Evolutionary conservation across 139 green algal genomes (phyloP).

Genomic region (Marvania coccoides): DNA sequence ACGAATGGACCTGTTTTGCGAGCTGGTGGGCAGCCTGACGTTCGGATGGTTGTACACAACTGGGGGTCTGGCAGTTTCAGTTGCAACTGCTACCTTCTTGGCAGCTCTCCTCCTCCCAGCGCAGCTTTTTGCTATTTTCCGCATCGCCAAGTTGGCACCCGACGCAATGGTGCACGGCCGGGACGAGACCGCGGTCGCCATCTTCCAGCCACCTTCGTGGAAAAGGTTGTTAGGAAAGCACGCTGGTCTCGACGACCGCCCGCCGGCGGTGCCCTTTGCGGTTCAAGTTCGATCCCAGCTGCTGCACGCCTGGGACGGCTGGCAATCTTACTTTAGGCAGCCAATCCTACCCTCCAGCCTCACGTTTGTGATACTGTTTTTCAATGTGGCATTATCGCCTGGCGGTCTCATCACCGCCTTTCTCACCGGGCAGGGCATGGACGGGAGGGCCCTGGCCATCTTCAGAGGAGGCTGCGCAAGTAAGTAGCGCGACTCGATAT

Average conservation of each 20-base stretch:
- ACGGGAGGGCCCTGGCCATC: conserved; percentile 19
- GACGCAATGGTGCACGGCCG: conserved; percentile 15
- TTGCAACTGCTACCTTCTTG: conserved; percentile 13
- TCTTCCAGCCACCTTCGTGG: conserved; percentile 10
- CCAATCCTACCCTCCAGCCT: conserved; percentile 40
- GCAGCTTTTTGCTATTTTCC: conserved; percentile 18
- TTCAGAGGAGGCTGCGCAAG: conserved; percentile 27
- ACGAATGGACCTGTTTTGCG: conserved; percentile 26
- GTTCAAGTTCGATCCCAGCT: background rate
- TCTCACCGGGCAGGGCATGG: conserved; percentile 24
- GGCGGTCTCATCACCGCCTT: conserved; percentile 39
- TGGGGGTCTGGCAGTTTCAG: background rate
- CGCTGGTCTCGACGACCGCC: background rate
- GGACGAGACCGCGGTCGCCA: conserved; percentile 8
- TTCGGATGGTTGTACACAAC: conserved; percentile 32
- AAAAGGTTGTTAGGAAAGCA: background rate
- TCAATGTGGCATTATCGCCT: conserved; percentile 41
- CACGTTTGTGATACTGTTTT: conserved; percentile 42
- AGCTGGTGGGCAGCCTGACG: conserved; percentile 24
- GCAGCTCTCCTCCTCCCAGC: conserved; percentile 5
- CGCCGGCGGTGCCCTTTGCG: background rate
- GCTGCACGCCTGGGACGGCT: conserved; percentile 9
- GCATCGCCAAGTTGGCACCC: conserved; percentile 15
- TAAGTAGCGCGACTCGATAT: no score
- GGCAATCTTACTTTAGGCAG: conserved; percentile 31